A percentile compares a stretch with the other conserved stretches of the same genome.
phyloP scores from a whole-genome alignment of 768 basidiomycete species.

The Xerocomus potaroensis region DNA sequence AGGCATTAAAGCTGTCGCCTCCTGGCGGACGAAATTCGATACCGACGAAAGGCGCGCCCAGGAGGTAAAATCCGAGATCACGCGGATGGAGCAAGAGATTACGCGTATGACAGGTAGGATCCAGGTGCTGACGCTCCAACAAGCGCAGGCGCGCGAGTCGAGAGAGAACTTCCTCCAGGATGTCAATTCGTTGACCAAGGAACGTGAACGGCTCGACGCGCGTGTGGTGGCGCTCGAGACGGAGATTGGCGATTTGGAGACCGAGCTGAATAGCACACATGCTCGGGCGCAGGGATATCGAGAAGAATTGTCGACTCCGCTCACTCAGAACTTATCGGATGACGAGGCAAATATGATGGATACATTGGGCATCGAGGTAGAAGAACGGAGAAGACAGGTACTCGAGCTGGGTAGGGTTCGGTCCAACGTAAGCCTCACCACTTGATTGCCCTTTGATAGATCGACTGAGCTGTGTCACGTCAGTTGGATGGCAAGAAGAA shows the following conservation, averaged over 20 bases:
- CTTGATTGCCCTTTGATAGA: background rate
- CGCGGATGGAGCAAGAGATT: slow-evolving; percentile 80
- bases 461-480: background rate
- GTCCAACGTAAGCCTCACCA: slow-evolving; percentile 53
- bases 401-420: slow-evolving; percentile 63
- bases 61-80: slow-evolving; percentile 71
- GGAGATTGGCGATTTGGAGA: slow-evolving; percentile 67
- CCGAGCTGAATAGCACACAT: slow-evolving; percentile 59
- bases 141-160: slow-evolving; percentile 63
- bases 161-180: slow-evolving; percentile 68
- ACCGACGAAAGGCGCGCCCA: slow-evolving; percentile 57
- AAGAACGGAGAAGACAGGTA: slow-evolving; percentile 65
- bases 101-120: slow-evolving; percentile 70
- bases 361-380: slow-evolving; percentile 68
- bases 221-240: slow-evolving; percentile 60
- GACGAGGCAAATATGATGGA: slow-evolving; percentile 70
- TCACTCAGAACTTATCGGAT: slow-evolving; percentile 67
- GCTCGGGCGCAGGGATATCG: slow-evolving; percentile 61
- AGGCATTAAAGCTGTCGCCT: slow-evolving; percentile 69
- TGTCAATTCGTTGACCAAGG: slow-evolving; percentile 50
- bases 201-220: slow-evolving; percentile 65
- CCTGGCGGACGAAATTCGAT: slow-evolving; percentile 71
- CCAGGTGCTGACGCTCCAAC: slow-evolving; percentile 64
- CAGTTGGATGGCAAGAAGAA: slow-evolving; percentile 69
- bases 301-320: slow-evolving; percentile 67